Evolutionary conservation across 768 basidiomycete species (phyloP), one percentile per base, ranked within the genome.

Genomic region (Lactarius akahatsu): DNA sequence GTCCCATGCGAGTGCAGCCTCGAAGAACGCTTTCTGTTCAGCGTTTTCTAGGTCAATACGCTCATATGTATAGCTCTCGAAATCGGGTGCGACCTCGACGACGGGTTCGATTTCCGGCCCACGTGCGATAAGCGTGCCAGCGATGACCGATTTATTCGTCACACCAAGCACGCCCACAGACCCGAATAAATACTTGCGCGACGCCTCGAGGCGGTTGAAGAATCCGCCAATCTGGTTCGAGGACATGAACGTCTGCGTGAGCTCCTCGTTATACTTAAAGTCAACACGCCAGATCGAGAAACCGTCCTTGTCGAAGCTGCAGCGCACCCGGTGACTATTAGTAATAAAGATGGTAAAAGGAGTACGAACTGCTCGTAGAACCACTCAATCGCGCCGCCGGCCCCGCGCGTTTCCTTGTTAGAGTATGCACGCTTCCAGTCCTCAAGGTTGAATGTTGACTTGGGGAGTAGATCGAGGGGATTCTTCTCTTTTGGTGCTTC

Each of bases 361-460:
- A 54, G 13, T 10, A 80, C 90, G 64, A 72, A 96, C 93, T 97
- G 88, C 77, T 94, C 77, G 82, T 97, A 96, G 86, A 99, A 90
- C 97, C 96, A 98, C 77, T 97, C 94, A 45, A 99, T 73, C 59
- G 94, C 77, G 69, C 92, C 95, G 54, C 78, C 86, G 20, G 90
- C 71, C 43, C 91, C 93, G 62, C 91, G 88, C 45, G 96, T 98
- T n/a, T 98, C 95, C 77, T 90, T 88, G 89, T 98, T 98, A 73
- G 95, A 97, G 83, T 98, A 99, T 54, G 91, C 90, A 55, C 93
- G 89, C 78, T 98, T 98, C 94, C 94, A 97, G 79, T 98, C 94
- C 77, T 96, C 91, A 64, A 94, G 86, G 81, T 94, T 94, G 78
- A 92, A 87, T 6, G 84, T 79, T 13, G 91, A 90, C 78, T 92